Conservation (phyloP, 768 basidiomycete genomes). For the Ramaria sp. region DNA sequence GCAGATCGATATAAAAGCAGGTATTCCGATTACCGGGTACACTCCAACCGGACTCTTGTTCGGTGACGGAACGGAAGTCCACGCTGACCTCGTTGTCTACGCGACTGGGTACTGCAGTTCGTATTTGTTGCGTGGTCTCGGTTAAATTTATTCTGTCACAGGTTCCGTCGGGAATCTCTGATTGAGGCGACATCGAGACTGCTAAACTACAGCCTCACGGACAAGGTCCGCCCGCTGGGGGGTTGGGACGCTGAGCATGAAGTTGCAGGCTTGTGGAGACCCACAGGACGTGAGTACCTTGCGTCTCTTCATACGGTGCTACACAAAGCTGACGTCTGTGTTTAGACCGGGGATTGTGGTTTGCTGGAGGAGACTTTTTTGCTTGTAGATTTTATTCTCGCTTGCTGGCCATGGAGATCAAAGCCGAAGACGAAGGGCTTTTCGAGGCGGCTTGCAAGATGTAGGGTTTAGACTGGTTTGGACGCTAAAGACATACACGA, state of each 20-base stretch:
- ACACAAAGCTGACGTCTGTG: not conserved
- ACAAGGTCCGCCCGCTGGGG: not conserved
- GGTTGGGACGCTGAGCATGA: not conserved
- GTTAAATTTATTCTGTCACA: not conserved
- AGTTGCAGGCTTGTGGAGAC: not conserved
- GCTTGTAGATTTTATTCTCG: not conserved
- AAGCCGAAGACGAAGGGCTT: not conserved
- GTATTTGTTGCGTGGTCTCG: too few relatives aligned
- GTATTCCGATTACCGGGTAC: not conserved
- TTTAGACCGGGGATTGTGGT: constrained; percentile 1
- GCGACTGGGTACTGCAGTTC: constrained; percentile 4
- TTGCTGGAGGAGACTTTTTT: not conserved
- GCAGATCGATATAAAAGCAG: constrained; percentile 6
- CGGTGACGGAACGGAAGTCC: constrained; percentile 1
- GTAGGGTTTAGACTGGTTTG: too few relatives aligned
- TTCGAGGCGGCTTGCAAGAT: not conserved
- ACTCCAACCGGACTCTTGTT: not conserved
- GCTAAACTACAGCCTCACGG: not conserved
- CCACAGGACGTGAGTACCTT: not conserved
- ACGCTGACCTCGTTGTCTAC: constrained; percentile 8
- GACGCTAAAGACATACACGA: too few relatives aligned
- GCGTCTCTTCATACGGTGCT: not conserved
- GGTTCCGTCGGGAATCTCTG: not conserved
- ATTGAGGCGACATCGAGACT: not conserved
- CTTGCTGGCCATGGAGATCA: not conserved